Percentiles rank a stretch among this genome's conserved stretches.
phyloP scores from a whole-genome alignment of 2,329 filamentous ascomycete species.

The Trichoderma brevicompactum region DNA sequence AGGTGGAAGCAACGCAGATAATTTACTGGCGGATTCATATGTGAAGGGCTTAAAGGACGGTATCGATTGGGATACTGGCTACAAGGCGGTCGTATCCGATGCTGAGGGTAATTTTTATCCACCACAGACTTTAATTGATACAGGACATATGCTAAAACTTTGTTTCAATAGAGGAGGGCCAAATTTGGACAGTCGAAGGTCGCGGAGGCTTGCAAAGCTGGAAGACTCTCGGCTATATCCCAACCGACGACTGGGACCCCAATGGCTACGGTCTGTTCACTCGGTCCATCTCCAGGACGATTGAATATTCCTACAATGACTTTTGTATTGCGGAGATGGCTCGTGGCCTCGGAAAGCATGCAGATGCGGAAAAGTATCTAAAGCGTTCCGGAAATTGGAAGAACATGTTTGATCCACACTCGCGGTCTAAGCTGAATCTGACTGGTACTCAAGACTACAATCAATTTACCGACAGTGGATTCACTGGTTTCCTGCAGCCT shows the following conservation, averaged over 20 bases:
- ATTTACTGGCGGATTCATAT: slow-evolving; percentile 71
- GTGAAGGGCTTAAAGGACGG: slow-evolving; percentile 68
- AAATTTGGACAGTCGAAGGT: slow-evolving; percentile 71
- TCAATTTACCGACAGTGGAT: slow-evolving; percentile 51
- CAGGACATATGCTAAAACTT: neutral
- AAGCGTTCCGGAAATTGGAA: slow-evolving; percentile 68
- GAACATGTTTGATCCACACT: slow-evolving; percentile 62
- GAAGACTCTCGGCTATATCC: slow-evolving; percentile 74
- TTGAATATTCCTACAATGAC: slow-evolving; percentile 82
- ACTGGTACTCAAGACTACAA: slow-evolving; percentile 48
- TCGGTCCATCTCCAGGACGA: slow-evolving; percentile 71
- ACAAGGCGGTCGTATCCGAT: slow-evolving; percentile 74
- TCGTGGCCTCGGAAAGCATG: slow-evolving; percentile 56
- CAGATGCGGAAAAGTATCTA: slow-evolving; percentile 63
- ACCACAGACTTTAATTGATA: slow-evolving; percentile 32
- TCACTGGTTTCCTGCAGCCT: slow-evolving; percentile 70
- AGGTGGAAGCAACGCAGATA: slow-evolving; percentile 76
- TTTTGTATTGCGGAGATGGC: slow-evolving; percentile 71
- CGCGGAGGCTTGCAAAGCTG: slow-evolving; percentile 73
- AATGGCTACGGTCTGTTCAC: slow-evolving; percentile 67
- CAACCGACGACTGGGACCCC: slow-evolving; percentile 67
- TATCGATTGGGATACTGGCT: slow-evolving; percentile 71
- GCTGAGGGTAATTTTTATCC: slow-evolving; percentile 61
- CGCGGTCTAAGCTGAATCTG: slow-evolving; percentile 39
- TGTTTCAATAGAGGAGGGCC: slow-evolving; percentile 46